phyloP scores from a whole-genome alignment of 1,139 yeast genomes.

The Taphrina betulina region DNA sequence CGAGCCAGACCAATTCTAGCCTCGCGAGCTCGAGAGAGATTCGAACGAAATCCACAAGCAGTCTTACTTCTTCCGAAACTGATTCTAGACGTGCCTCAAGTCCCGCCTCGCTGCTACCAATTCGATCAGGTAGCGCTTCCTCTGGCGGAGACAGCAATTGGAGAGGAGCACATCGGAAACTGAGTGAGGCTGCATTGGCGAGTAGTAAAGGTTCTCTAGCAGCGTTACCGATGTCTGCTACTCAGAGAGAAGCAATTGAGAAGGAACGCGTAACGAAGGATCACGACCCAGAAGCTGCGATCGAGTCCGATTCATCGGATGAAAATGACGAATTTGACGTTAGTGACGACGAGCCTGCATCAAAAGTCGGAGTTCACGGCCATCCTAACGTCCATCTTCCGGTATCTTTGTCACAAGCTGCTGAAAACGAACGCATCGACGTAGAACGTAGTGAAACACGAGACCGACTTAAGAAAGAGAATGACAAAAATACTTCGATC shows the following conservation, averaged over 20 bases:
- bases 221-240: conserved; percentile 34
- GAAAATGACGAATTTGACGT: conserved; percentile 37
- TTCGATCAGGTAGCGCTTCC: conserved; percentile 4
- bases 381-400: conserved; percentile 4
- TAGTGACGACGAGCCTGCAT: conserved; percentile 44
- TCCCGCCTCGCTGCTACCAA: conserved; percentile 6
- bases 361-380: background rate
- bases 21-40: conserved; percentile 8
- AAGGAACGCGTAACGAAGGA: conserved; percentile 36
- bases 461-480: conserved; percentile 11
- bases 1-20: conserved; percentile 1
- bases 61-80: background rate
- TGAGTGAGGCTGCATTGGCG: conserved; percentile 39
- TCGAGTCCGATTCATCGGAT: conserved; percentile 37
- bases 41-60: conserved; percentile 6
- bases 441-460: conserved; percentile 22
- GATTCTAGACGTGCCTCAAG: conserved; percentile 16
- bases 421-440: conserved; percentile 28
- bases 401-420: conserved; percentile 29
- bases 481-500: background rate
- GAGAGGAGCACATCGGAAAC: conserved; percentile 35
- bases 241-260: conserved; percentile 24
- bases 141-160: conserved; percentile 13
- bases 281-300: conserved; percentile 36
- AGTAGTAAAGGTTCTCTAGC: conserved; percentile 41